These are phyloP conservation scores for Phlebopus sp. DNA, from an alignment of 1,284 basidiomycete genomes.

Conservation along the genomic window DNA sequence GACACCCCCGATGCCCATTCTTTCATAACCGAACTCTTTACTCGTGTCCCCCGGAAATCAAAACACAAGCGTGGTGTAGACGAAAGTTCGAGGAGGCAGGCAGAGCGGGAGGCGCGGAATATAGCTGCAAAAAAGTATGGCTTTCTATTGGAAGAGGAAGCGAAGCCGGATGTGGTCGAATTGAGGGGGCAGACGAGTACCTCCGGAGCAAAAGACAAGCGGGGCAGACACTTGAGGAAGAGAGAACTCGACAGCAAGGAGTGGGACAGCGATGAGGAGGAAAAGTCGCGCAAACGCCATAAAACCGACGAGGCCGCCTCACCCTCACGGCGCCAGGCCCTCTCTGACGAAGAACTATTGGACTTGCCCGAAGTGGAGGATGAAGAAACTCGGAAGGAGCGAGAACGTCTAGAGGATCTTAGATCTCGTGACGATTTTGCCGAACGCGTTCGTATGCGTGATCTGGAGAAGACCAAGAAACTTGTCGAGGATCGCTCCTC, in stretches of 20 bases:
- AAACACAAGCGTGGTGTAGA: constrained; percentile 60
- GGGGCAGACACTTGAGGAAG: constrained; percentile 71
- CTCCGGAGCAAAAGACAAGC: constrained; percentile 48
- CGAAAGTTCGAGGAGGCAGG: constrained; percentile 54
- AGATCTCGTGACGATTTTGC: constrained; percentile 93
- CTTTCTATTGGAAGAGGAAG: constrained; percentile 76
- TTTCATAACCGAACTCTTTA: constrained; percentile 79
- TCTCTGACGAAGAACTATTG: constrained; percentile 36
- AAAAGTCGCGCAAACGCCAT: constrained; percentile 66
- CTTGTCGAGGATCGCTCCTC: constrained; percentile 92
- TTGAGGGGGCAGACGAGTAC: constrained; percentile 47
- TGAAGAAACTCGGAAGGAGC: constrained; percentile 68
- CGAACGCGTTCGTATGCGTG: constrained; percentile 80
- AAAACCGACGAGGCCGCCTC: constrained; percentile 43
- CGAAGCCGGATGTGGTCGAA: constrained; percentile 40
- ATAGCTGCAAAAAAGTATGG: constrained; percentile 75
- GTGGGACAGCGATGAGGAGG: constrained; percentile 89
- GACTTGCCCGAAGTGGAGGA: constrained; percentile 54
- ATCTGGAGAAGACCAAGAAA: constrained; percentile 85
- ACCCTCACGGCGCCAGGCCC: constrained; percentile 15
- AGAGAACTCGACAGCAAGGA: constrained; percentile 75
- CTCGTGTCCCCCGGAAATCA: constrained; percentile 67
- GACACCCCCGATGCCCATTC: constrained; percentile 74
- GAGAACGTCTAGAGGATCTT: constrained; percentile 76
- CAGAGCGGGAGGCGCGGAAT: constrained; percentile 68